Evolutionary conservation across 192 early-diverging fungal genomes (phyloP).

Genomic region (Backusella westeae): DNA sequence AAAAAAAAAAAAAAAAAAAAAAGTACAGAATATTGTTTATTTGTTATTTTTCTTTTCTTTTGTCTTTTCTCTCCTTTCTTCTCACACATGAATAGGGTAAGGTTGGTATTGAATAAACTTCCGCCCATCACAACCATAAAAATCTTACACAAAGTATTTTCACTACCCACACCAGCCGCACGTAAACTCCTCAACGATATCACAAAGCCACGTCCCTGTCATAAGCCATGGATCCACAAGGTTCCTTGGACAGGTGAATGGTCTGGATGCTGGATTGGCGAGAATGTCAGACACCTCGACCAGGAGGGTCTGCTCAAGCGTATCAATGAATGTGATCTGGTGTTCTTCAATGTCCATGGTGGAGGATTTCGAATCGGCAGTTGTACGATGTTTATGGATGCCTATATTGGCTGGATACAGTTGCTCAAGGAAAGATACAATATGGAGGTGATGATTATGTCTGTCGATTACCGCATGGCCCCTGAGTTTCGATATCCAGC

Average conservation of each 20-base stretch:
- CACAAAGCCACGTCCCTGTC: conserved; percentile 23
- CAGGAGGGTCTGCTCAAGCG: conserved; percentile 11
- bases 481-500: conserved; percentile 33
- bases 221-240: conserved; percentile 29
- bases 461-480: conserved; percentile 33
- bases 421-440: conserved; percentile 26
- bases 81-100: conserved; percentile 22
- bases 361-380: conserved; percentile 34
- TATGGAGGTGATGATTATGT: conserved; percentile 32
- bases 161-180: conserved; percentile 32
- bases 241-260: conserved; percentile 27
- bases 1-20: neutral
- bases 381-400: conserved; percentile 35
- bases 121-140: conserved; percentile 30
- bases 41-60: neutral
- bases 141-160: conserved; percentile 30
- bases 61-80: neutral
- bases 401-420: conserved; percentile 30
- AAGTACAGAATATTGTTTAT: neutral
- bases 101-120: conserved; percentile 27
- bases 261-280: conserved; percentile 39
- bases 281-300: conserved; percentile 18
- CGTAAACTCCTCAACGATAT: conserved; percentile 31
- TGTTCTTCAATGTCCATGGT: conserved; percentile 36
- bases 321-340: conserved; percentile 23